Evolutionary conservation across 352 stramenopile species (phyloP), one percentile per base, ranked within the genome.

Genomic region (Phytophthora sojae): DNA sequence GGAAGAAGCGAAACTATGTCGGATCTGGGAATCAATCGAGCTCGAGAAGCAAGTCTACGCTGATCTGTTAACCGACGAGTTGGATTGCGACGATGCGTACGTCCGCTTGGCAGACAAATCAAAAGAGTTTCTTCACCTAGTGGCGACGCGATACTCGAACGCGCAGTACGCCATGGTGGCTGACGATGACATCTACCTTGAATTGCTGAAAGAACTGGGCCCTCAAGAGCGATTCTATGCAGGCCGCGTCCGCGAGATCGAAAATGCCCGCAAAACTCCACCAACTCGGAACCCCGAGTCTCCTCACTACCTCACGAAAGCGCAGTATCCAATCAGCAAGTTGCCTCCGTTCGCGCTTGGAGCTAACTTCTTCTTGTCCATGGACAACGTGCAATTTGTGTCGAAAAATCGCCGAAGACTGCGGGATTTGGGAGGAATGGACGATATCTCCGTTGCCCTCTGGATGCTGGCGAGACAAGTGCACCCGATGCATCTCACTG

Each of bases 391-490:
- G 0, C 26, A 72, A 30, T 86, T 81, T 45, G 75, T 86, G 25
- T 72, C 66, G 17, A 51, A 59, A 23, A 86, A 86, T 65, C 57
- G 57, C 4, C 66, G 58, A 51, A 65, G 47, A 11, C 32, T 81
- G 14, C 67, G 57, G 4, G 67, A 63, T 21, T 44, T 87, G 6
- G 81, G 79, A 6, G 61, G 54, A 1, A 67, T 91, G 6, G 83
- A 90, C 52, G 83, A 91, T 63, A 82, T 88, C 12, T 81, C 81
- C 0, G 67, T 91, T 9, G 71, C 80, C 1, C 61, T 86, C 12
- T 90, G 83, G 83, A 65, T 89, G 69, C 57, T 86, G 19, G 56
- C 58, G 1, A 75, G 85, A 15, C 75, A 88, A 51, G 82, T 91
- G 11, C 73, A 76, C 9, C 61, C 75, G 1, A 45, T 62, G 12